Evolutionary conservation across 306 rosid species (phyloP).

Genomic region (Sphenostylis stenocarpa): DNA sequence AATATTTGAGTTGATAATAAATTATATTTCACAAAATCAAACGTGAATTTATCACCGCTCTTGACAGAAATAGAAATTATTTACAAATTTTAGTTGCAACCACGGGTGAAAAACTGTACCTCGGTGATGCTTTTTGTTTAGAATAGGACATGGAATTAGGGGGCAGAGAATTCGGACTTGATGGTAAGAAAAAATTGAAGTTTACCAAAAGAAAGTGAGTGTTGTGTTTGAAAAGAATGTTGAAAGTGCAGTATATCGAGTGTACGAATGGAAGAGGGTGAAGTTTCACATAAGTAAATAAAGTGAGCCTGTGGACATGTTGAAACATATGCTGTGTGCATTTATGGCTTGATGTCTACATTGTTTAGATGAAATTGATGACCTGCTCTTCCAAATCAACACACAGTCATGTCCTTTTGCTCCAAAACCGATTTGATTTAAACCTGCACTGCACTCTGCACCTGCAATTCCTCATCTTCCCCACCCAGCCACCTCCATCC

Average conservation of each 20-base stretch:
- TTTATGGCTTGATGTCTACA: slow-evolving; percentile 5
- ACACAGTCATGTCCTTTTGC: neutral
- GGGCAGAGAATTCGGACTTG: too few relatives aligned
- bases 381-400: neutral
- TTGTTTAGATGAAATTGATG: neutral
- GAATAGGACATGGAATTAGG: too few relatives aligned
- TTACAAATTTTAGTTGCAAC: too few relatives aligned
- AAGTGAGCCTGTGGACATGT: slow-evolving; percentile 13
- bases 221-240: neutral
- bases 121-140: too few relatives aligned
- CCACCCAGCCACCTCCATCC: slow-evolving; percentile 29
- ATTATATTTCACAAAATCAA: too few relatives aligned
- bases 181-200: too few relatives aligned
- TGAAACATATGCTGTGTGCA: slow-evolving; percentile 7
- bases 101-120: too few relatives aligned
- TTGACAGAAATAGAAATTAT: too few relatives aligned
- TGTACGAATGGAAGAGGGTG: neutral
- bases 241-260: slow-evolving; percentile 21
- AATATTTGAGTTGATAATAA: too few relatives aligned
- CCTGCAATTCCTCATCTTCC: slow-evolving; percentile 19
- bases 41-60: too few relatives aligned
- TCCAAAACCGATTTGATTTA: slow-evolving; percentile 4
- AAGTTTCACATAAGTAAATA: slow-evolving; percentile 15
- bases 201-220: neutral
- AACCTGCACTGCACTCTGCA: neutral